Evolutionary conservation across 805 yeast species (phyloP), one percentile per base, ranked within the genome.

Genomic region (Lipomyces orientalis): DNA sequence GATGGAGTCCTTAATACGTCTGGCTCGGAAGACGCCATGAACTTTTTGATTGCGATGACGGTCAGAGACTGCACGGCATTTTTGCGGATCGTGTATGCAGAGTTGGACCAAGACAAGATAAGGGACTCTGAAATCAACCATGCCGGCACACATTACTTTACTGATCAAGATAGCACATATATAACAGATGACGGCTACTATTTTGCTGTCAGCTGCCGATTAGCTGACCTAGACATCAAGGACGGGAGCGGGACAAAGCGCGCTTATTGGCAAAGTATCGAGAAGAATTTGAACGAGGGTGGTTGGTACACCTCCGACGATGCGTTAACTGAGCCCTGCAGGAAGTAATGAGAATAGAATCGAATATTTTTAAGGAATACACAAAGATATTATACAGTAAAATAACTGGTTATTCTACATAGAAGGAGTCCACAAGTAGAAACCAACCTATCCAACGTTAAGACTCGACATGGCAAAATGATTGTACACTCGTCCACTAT

Each of bases 21-120:
- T 63, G 22, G 5, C 5, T 49, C 35, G 22, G 57, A 58, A n/a
- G 66, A 65, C 10, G 29, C 35, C 16, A 37, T 14, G 6, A 79
- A 77, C 57, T 76, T 85, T 55, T 77, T 82, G 12, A 70, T 82
- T 37, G 83, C 84, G 4, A 87, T 87, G 89, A 80, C 89, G 0
- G 75, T 83, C 39, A 78, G 90, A 46, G 90, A 87, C 74, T 87
- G 87, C 34, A 86, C 89, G 0, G 72, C 87, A 19, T 82, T 86
- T 61, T 70, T 86, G 19, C 82, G 82, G 61, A 77, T 83, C 62
- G 58, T 49, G 9, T 54, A 33, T 16, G 37, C 12, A 7, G 29
- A 22, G 19, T 5, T 19, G 39, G 12, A 35, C 29, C 34, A 31
- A 39, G 37, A 16, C 35, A 59, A 5, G 31, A 12, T 19, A 9